phyloP scores from a whole-genome alignment of 2,329 filamentous ascomycete genomes.

The Fusarium sp. region DNA sequence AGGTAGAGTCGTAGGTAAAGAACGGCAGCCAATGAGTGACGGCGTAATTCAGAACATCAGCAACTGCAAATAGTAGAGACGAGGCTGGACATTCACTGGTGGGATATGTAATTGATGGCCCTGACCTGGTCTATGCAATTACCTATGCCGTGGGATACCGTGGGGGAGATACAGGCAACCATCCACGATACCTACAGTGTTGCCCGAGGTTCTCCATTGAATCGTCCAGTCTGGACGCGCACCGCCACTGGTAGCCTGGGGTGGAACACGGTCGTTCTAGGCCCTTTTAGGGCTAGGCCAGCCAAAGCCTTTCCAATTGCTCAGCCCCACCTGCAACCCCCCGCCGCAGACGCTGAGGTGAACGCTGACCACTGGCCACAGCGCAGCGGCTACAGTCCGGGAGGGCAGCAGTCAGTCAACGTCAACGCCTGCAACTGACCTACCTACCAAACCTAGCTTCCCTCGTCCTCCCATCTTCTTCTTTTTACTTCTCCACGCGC shows the following conservation, averaged over 20 bases:
- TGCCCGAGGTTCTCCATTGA: not conserved
- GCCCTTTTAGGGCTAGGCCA: constrained; percentile 13
- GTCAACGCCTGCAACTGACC: constrained; percentile 27
- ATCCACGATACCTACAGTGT: not conserved
- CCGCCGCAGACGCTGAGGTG: not conserved
- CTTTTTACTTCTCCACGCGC: constrained; percentile 15
- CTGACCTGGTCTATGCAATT: not conserved
- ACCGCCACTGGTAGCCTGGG: constrained; percentile 31
- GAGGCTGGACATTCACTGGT: not conserved
- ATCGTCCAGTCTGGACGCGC: constrained; percentile 22
- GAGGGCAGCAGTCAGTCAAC: constrained; percentile 18
- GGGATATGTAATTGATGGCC: not conserved
- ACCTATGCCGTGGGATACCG: not conserved
- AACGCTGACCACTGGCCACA: constrained; percentile 13
- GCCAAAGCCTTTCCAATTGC: constrained; percentile 19
- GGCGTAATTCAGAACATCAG: not conserved
- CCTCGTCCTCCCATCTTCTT: constrained; percentile 14
- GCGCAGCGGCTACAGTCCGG: no score
- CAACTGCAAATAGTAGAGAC: not conserved
- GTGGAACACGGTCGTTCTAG: constrained; percentile 25
- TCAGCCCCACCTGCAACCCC: constrained; percentile 16
- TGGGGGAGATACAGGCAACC: not conserved
- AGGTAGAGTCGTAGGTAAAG: not conserved
- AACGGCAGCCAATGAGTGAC: not conserved
- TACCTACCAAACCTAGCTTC: constrained; percentile 22